A percentile compares a stretch with the other conserved stretches of the same genome.
Conservation (phyloP, 2,329 filamentous ascomycete species). For the Neofusicoccum cordaticola region DNA sequence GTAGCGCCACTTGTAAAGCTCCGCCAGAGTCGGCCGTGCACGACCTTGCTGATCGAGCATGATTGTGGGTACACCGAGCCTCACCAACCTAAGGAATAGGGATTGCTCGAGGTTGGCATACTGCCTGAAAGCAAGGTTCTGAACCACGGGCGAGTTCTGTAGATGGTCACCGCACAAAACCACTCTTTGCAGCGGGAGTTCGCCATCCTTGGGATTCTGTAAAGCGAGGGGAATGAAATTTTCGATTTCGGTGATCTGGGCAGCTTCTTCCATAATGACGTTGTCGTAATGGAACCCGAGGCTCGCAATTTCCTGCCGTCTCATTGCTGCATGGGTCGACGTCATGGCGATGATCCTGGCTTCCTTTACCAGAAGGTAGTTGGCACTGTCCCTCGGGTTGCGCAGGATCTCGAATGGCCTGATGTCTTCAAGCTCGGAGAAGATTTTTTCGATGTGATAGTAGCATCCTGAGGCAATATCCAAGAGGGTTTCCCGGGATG, state of each 20-base stretch:
- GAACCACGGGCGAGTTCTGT: conserved; percentile 94
- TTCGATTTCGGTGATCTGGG: conserved; percentile 95
- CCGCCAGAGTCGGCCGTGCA: conserved; percentile 79
- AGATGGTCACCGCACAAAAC: conserved; percentile 94
- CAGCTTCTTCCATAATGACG: conserved; percentile 96
- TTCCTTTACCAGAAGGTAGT: conserved; percentile 91
- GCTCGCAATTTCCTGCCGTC: conserved; percentile 80
- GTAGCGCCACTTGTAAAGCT: conserved; percentile 93
- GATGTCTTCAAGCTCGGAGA: conserved; percentile 87
- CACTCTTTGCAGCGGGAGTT: conserved; percentile 77
- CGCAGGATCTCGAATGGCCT: conserved; percentile 92
- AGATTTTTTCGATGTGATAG: conserved; percentile 83
- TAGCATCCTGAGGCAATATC: conserved; percentile 84
- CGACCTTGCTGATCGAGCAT: conserved; percentile 91
- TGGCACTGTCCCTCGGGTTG: conserved; percentile 85
- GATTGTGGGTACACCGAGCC: conserved; percentile 87
- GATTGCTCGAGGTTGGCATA: conserved; percentile 97
- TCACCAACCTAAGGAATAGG: conserved; percentile 84
- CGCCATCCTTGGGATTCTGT: conserved; percentile 72
- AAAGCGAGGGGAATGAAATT: conserved; percentile 94
- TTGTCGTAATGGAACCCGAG: conserved; percentile 98
- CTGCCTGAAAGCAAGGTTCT: conserved; percentile 88
- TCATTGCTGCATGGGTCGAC: conserved; percentile 94
- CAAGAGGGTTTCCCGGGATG: conserved; percentile 63
- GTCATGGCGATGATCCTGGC: conserved; percentile 99